Evolutionary conservation across 1,139 yeast species (phyloP).

Genomic region (Hyphopichia khmerensis): DNA sequence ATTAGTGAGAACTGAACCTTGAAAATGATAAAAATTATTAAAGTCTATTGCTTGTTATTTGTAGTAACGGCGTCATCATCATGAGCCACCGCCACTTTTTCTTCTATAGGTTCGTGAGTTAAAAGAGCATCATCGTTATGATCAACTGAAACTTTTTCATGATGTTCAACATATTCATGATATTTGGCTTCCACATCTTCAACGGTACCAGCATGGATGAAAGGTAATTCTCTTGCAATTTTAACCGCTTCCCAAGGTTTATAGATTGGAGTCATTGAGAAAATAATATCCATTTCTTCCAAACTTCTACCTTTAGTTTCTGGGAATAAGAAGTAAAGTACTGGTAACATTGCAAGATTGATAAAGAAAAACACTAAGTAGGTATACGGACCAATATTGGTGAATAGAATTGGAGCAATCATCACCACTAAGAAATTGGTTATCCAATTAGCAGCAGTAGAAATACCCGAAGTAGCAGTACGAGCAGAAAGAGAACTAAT

Average conservation of each 20-base stretch:
- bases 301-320: conserved; percentile 33
- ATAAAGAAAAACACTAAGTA: conserved; percentile 27
- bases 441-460: conserved; percentile 41
- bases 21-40: too few relatives aligned
- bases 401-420: conserved; percentile 27
- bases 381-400: conserved; percentile 22
- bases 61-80: too few relatives aligned
- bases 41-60: too few relatives aligned
- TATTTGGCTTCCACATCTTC: conserved; percentile 8
- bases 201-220: conserved; percentile 19
- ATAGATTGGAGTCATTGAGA: conserved; percentile 35
- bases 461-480: conserved; percentile 31
- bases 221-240: conserved; percentile 35
- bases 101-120: neutral
- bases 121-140: neutral
- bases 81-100: too few relatives aligned
- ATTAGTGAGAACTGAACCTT: too few relatives aligned
- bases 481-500: conserved; percentile 23
- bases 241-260: conserved; percentile 40
- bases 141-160: neutral
- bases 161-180: neutral
- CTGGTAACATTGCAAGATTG: conserved; percentile 21
- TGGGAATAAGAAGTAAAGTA: conserved; percentile 25
- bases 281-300: conserved; percentile 46
- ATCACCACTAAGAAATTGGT: conserved; percentile 39